A percentile compares a stretch with the other conserved stretches of the same genome.
phyloP scores from a whole-genome alignment of 345 rosid genomes.

The Gossypium raimondii region DNA sequence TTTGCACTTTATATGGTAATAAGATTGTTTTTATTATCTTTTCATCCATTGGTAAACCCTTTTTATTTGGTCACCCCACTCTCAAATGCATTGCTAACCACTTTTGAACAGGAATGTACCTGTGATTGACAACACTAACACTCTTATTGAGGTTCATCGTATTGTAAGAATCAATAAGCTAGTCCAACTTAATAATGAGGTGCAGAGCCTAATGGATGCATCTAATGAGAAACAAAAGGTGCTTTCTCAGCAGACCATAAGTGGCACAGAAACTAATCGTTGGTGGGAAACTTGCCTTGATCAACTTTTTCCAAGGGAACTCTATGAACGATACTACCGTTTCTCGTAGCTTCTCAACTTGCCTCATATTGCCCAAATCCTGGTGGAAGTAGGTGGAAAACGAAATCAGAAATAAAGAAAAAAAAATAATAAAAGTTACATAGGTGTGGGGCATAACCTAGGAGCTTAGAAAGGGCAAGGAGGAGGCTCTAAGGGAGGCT shows the following conservation, averaged over 20 bases:
- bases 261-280: not conserved
- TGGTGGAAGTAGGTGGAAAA: too few species aligned
- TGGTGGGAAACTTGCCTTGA: conserved; percentile 30
- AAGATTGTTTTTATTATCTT: conserved; percentile 26
- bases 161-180: conserved; percentile 18
- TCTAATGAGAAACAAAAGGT: conserved; percentile 7
- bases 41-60: conserved; percentile 35
- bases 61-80: conserved; percentile 35
- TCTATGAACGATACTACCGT: not conserved
- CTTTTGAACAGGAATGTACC: conserved; percentile 2
- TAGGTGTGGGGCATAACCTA: too few species aligned
- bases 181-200: conserved; percentile 9
- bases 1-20: conserved; percentile 28
- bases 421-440: too few species aligned
- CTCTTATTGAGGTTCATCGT: conserved; percentile 32
- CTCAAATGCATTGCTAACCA: conserved; percentile 19
- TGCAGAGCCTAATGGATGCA: conserved; percentile 8
- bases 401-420: too few species aligned
- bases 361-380: not conserved
- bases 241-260: not conserved
- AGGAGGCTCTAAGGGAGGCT: too few species aligned
- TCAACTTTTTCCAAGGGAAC: conserved; percentile 12
- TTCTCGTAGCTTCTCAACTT: not conserved
- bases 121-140: not conserved
- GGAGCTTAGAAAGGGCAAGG: too few species aligned